phyloP scores from a whole-genome alignment of 805 yeast genomes.

The Lipomyces yamadae region DNA sequence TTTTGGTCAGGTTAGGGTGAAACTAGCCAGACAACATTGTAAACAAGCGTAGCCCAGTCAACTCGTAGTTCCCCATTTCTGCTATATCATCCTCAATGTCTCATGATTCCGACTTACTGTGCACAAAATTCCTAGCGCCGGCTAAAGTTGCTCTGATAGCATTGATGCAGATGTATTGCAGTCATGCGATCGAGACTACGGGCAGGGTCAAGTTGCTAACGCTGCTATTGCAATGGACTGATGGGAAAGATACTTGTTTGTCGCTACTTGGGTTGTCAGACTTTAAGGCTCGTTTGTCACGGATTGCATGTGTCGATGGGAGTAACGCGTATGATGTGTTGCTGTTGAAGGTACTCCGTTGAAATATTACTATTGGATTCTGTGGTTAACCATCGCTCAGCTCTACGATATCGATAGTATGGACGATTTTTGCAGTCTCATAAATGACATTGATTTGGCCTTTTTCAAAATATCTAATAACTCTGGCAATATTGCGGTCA shows the following conservation, averaged over 20 bases:
- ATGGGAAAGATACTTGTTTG: conserved; percentile 17
- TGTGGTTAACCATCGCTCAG: neutral
- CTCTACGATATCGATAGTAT: conserved; percentile 14
- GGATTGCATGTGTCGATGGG: neutral
- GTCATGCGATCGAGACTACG: neutral
- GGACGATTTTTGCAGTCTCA: conserved; percentile 17
- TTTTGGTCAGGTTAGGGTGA: neutral
- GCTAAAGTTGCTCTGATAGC: conserved; percentile 20
- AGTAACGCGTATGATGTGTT: conserved; percentile 14
- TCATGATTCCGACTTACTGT: neutral
- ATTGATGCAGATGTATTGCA: conserved; percentile 17
- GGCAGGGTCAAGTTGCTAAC: conserved; percentile 6
- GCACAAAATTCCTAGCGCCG: conserved; percentile 27
- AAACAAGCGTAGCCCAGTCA: neutral
- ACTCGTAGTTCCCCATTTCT: neutral
- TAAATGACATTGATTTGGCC: conserved; percentile 20
- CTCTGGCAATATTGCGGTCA: conserved; percentile 6
- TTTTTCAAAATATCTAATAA: conserved; percentile 16
- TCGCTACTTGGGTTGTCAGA: conserved; percentile 13
- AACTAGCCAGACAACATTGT: neutral
- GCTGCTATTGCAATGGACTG: conserved; percentile 21
- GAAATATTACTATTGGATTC: neutral
- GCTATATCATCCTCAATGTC: neutral
- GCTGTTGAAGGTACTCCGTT: conserved; percentile 7
- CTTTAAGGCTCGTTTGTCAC: conserved; percentile 3